Conservation (phyloP, 495 filamentous ascomycete species). For the Evernia prunastri region DNA sequence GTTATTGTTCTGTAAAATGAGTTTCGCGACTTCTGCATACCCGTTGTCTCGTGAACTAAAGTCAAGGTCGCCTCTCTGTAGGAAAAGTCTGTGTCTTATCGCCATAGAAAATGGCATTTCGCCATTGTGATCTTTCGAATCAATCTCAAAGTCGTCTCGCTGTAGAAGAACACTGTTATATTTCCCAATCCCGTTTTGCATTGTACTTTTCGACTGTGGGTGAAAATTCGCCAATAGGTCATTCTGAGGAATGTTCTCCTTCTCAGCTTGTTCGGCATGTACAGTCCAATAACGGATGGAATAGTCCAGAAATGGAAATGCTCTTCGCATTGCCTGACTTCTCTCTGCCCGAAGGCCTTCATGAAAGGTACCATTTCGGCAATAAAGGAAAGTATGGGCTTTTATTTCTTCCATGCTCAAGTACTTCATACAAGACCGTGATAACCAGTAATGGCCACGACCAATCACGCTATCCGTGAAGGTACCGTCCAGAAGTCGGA, state of each 20-base stretch:
- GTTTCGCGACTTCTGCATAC: too few species aligned
- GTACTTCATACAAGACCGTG: constrained; percentile 2
- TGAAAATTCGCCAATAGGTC: too few species aligned
- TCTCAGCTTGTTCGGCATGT: not conserved
- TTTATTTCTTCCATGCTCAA: not conserved
- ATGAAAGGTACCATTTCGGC: not conserved
- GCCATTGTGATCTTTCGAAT: not conserved
- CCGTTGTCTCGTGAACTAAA: too few species aligned
- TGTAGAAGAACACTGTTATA: too few species aligned
- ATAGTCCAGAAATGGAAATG: not conserved
- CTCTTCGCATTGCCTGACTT: not conserved
- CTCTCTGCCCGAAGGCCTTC: not conserved
- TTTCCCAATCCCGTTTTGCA: too few species aligned
- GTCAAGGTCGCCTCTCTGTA: too few species aligned
- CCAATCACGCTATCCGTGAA: not conserved
- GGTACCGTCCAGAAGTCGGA: not conserved
- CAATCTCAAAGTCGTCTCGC: not conserved
- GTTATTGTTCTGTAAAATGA: too few species aligned
- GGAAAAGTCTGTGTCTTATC: too few species aligned
- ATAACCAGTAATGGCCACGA: not conserved
- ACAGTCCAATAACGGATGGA: not conserved
- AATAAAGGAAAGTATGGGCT: too few species aligned
- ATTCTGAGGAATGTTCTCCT: not conserved
- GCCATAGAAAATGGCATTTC: not conserved
- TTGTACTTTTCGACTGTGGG: too few species aligned